phyloP scores from a whole-genome alignment of 768 basidiomycete species.

The Tulasnella sp. region DNA sequence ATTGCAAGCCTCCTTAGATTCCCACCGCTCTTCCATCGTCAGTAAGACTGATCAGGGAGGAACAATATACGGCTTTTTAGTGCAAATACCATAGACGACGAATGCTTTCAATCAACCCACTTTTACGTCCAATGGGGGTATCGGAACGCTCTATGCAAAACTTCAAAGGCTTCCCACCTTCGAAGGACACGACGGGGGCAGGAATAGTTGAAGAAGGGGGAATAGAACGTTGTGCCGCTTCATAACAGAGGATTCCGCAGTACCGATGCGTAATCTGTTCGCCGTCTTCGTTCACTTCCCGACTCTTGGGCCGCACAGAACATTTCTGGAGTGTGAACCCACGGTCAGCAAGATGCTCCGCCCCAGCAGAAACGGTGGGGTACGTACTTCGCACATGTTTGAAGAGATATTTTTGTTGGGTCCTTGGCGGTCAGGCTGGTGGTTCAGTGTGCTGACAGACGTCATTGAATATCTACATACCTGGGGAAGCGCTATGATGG shows the following conservation, averaged over 20 bases:
- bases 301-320: neutral
- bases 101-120: neutral
- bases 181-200: neutral
- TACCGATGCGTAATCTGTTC: neutral
- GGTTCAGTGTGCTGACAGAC: too few relatives aligned
- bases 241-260: neutral
- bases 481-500: too few relatives aligned
- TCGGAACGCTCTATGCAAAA: neutral
- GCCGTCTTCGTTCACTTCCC: neutral
- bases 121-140: neutral
- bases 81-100: neutral
- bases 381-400: too few relatives aligned
- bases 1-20: neutral
- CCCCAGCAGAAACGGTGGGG: too few relatives aligned
- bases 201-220: neutral
- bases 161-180: neutral
- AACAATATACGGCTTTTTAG: neutral
- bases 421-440: too few relatives aligned
- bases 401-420: too few relatives aligned
- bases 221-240: neutral
- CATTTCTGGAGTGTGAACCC: too few relatives aligned
- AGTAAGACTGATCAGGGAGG: neutral
- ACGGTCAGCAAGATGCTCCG: too few relatives aligned
- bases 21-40: neutral
- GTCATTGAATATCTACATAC: too few relatives aligned